Conservation (phyloP, 257 asterid species). For the Solanum appendiculatum region DNA sequence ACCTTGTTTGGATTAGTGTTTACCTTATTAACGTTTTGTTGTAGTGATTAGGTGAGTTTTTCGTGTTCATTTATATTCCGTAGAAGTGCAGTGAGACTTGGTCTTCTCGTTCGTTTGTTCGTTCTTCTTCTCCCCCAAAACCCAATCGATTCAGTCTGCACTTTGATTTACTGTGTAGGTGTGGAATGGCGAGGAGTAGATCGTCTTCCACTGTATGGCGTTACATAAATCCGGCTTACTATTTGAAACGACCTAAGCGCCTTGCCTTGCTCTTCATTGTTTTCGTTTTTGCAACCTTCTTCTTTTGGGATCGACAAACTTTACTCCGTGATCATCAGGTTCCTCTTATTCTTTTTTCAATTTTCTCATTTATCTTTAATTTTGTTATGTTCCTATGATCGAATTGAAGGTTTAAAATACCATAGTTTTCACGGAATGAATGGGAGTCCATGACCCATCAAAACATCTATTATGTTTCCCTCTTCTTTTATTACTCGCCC, state of each 20-base stretch:
- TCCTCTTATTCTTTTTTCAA: neutral
- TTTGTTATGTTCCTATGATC: neutral
- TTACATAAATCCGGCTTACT: slow-evolving; percentile 75
- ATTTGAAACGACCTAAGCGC: slow-evolving; percentile 88
- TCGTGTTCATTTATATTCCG: neutral
- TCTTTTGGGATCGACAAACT: slow-evolving; percentile 95
- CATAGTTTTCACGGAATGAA: neutral
- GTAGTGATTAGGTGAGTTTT: neutral
- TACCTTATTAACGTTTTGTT: neutral
- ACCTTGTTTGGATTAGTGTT: too few relatives aligned
- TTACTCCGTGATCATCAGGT: slow-evolving; percentile 93
- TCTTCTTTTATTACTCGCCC: neutral
- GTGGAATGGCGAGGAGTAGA: slow-evolving; percentile 85
- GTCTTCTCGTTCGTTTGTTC: neutral
- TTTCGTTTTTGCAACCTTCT: slow-evolving; percentile 46
- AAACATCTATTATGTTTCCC: neutral
- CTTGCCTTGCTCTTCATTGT: slow-evolving; percentile 61
- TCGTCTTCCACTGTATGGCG: slow-evolving; percentile 61
- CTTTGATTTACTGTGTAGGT: neutral
- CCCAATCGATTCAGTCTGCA: neutral
- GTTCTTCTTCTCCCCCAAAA: neutral
- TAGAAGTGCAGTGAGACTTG: neutral
- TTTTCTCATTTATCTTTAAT: neutral
- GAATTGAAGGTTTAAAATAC: neutral
- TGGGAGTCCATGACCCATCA: neutral